phyloP scores from a whole-genome alignment of 2,329 filamentous ascomycete species.

The Colletotrichum neosansevieriae region DNA sequence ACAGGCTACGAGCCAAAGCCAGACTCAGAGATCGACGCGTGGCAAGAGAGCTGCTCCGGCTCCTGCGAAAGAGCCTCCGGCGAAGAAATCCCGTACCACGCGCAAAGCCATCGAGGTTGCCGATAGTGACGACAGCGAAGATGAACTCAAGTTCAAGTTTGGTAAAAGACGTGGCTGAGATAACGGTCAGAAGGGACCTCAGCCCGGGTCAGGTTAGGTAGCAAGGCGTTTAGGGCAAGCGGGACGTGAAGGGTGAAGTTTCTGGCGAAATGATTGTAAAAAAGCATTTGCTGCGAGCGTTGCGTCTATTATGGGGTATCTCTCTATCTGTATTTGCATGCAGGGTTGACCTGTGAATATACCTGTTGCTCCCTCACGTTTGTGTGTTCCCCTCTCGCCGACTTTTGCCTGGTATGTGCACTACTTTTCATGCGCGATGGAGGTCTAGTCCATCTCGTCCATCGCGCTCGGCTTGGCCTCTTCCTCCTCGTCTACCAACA shows the following conservation, averaged over 20 bases:
- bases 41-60: conserved; percentile 52
- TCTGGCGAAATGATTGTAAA: conserved; percentile 4
- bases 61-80: conserved; percentile 46
- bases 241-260: background rate
- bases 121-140: conserved; percentile 64
- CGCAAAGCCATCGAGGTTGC: conserved; percentile 51
- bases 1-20: conserved; percentile 46
- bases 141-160: conserved; percentile 69
- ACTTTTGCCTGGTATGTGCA: too few species aligned
- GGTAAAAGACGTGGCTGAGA: conserved; percentile 58
- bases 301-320: conserved; percentile 47
- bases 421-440: background rate
- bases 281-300: conserved; percentile 15
- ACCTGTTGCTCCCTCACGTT: background rate
- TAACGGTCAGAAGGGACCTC: too few species aligned
- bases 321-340: conserved; percentile 43
- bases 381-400: background rate
- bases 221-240: too few species aligned
- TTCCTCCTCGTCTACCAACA: conserved; percentile 71
- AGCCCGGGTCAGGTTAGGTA: too few species aligned
- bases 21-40: conserved; percentile 45
- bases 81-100: conserved; percentile 49
- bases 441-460: conserved; percentile 70
- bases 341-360: conserved; percentile 3
- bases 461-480: conserved; percentile 57